Evolutionary conservation across 306 rosid species (phyloP).

Genomic region (Carpinus viminea): DNA sequence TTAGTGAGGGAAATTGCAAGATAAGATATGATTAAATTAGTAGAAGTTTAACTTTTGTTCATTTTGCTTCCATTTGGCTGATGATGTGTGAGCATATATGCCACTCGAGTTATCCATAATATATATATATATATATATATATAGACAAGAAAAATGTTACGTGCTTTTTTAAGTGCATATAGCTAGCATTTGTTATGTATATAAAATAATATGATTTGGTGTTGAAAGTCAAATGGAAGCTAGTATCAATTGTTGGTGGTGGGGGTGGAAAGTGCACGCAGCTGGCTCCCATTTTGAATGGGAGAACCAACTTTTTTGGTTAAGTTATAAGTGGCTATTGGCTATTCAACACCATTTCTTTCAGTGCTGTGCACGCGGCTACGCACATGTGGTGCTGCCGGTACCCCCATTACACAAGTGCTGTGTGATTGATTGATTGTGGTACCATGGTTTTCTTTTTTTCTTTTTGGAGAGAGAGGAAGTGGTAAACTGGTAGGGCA

Average conservation of each 20-base stretch:
- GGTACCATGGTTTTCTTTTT: neutral
- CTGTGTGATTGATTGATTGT: neutral
- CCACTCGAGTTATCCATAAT: too few species aligned
- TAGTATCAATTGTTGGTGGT: constrained; percentile 2
- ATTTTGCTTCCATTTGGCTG: neutral
- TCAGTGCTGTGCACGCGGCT: constrained; percentile 38
- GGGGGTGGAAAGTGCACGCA: constrained; percentile 22
- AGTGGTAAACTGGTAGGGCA: too few species aligned
- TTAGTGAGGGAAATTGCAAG: too few species aligned
- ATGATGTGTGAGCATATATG: neutral
- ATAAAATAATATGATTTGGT: neutral
- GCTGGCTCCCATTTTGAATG: constrained; percentile 41
- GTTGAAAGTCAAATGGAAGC: constrained; percentile 27
- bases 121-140: too few species aligned
- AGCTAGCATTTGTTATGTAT: too few species aligned
- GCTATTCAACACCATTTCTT: constrained; percentile 11
- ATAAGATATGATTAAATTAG: too few species aligned
- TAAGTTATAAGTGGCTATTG: constrained; percentile 23
- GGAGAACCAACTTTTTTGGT: constrained; percentile 12
- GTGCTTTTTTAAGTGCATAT: too few species aligned
- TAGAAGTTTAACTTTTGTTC: neutral
- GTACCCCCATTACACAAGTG: constrained; percentile 6
- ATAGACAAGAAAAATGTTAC: too few species aligned
- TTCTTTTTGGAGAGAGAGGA: too few species aligned
- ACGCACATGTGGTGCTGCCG: constrained; percentile 24